Percentiles rank a stretch among this genome's conserved stretches.
Evolutionary conservation across 257 asterid genomes (phyloP).

Genomic region (Plectranthus barbatus): DNA sequence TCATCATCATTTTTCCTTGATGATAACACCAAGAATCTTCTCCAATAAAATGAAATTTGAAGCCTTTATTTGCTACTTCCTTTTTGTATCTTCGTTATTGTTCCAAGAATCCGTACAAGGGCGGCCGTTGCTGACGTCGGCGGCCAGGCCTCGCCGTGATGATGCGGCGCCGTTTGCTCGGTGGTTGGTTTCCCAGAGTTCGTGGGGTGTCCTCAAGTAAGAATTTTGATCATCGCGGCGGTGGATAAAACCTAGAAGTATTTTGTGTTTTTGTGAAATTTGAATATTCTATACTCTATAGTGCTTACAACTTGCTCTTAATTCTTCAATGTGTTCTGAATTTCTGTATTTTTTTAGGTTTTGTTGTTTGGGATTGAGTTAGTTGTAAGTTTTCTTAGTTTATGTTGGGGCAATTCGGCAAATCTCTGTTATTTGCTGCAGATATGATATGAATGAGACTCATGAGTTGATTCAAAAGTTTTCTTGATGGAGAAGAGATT

Average conservation of each 20-base stretch:
- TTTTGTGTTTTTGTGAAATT: background rate
- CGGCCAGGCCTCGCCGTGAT: constrained; percentile 46
- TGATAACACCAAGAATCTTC: background rate
- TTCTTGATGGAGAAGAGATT: background rate
- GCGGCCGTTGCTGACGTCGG: constrained; percentile 35
- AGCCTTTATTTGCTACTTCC: constrained; percentile 5
- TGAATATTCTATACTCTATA: background rate
- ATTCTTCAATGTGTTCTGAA: background rate
- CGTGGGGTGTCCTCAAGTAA: constrained; percentile 89
- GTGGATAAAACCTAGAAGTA: background rate
- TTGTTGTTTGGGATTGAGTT: background rate
- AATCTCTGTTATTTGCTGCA: background rate
- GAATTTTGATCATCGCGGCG: background rate
- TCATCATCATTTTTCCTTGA: background rate
- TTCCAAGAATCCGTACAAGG: constrained; percentile 34
- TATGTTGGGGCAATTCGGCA: background rate
- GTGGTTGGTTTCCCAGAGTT: constrained; percentile 75
- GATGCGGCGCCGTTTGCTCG: constrained; percentile 72
- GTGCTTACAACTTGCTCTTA: background rate
- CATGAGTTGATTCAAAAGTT: background rate
- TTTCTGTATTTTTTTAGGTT: background rate
- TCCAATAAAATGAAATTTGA: constrained; percentile 11
- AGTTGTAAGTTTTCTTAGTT: background rate
- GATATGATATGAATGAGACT: background rate
- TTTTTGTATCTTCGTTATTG: constrained; percentile 17